These are phyloP conservation scores for Phalaenopsis equestris DNA, from an alignment of 106 monocot species.

Conservation along the genomic window DNA sequence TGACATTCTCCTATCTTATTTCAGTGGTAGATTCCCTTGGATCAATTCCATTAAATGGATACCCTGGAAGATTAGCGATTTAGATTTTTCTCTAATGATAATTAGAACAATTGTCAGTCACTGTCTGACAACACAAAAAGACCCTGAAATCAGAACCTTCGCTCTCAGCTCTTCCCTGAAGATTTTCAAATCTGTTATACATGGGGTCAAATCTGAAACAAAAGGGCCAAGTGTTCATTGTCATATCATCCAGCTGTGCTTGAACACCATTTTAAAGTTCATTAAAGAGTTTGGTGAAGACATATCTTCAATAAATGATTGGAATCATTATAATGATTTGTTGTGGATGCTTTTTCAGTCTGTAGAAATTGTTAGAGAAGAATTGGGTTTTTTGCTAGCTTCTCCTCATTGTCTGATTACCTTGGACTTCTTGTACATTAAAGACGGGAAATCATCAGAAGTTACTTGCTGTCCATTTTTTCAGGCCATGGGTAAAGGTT, in stretches of 20 bases:
- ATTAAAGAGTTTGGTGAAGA: constrained; percentile 22
- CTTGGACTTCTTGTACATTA: constrained; percentile 35
- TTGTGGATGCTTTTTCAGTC: constrained; percentile 25
- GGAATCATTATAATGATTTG: constrained; percentile 13
- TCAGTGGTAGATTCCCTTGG: constrained; percentile 7
- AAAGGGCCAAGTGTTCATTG: constrained; percentile 7
- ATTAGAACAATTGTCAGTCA: constrained; percentile 22
- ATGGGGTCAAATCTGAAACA: constrained; percentile 30
- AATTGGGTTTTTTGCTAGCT: constrained; percentile 24
- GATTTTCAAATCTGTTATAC: constrained; percentile 34
- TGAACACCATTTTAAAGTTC: constrained; percentile 21
- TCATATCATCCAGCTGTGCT: constrained; percentile 13
- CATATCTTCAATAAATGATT: constrained; percentile 10
- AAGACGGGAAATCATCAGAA: constrained; percentile 20
- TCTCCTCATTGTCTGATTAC: constrained; percentile 24
- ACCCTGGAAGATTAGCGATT: constrained; percentile 33
- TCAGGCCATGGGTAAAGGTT: neutral
- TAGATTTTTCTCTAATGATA: constrained; percentile 30
- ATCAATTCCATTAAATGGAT: constrained; percentile 40
- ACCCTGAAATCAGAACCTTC: constrained; percentile 16
- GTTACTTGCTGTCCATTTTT: constrained; percentile 3
- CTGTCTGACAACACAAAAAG: constrained; percentile 6
- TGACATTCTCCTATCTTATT: neutral
- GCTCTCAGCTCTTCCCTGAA: constrained; percentile 25
- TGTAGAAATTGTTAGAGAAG: constrained; percentile 23